Percentiles rank a stretch among this genome's conserved stretches.
Evolutionary conservation across 2,329 filamentous ascomycete species (phyloP).

Genomic region (Scedosporium apiospermum): DNA sequence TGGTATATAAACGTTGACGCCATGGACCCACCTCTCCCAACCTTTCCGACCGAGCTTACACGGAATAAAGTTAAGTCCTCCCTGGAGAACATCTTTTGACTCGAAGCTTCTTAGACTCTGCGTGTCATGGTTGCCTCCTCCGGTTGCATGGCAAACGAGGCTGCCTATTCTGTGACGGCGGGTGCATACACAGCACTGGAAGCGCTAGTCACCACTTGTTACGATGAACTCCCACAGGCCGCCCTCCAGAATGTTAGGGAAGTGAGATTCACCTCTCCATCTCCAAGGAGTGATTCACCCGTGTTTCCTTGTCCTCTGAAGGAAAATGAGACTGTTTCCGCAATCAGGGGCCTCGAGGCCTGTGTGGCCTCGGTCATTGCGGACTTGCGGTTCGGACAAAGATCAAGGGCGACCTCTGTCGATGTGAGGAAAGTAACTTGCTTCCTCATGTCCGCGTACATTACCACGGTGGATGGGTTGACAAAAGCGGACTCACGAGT

Average conservation of each 20-base stretch:
- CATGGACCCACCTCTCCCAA: background rate
- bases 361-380: conserved; percentile 50
- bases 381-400: conserved; percentile 35
- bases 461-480: conserved; percentile 25
- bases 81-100: background rate
- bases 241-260: conserved; percentile 17
- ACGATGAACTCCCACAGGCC: background rate
- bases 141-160: background rate
- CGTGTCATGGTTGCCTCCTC: background rate
- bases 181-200: background rate
- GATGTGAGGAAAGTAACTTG: conserved; percentile 44
- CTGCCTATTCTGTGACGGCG: background rate
- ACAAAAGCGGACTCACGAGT: conserved; percentile 27
- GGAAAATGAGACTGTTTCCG: conserved; percentile 28
- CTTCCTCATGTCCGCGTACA: conserved; percentile 29
- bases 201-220: background rate
- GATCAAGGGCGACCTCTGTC: conserved; percentile 27
- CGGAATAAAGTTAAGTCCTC: background rate
- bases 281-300: conserved; percentile 17
- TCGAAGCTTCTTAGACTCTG: background rate
- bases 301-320: conserved; percentile 30
- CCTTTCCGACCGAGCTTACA: background rate
- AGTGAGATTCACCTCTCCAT: conserved; percentile 20
- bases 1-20: background rate
- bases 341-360: conserved; percentile 51